Evolutionary conservation across 2,329 filamentous ascomycete species (phyloP).

Genomic region (Botryotinia narcissicola): DNA sequence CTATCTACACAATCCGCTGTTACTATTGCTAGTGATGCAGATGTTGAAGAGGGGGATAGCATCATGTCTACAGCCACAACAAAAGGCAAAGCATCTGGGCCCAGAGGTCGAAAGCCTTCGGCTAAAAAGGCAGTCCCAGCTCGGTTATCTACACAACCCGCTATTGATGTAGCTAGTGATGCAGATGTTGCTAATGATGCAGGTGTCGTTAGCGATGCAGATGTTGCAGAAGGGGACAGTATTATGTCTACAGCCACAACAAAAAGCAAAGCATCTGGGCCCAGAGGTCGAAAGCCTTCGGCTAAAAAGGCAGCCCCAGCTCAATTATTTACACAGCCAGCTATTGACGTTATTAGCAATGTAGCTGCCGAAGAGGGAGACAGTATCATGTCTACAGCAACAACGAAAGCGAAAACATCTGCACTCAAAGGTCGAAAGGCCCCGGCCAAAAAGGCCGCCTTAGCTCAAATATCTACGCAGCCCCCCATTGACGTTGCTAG

Average conservation of each 20-base stretch:
- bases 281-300: conserved; percentile 44
- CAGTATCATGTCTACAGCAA: conserved; percentile 42
- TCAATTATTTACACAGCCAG: conserved; percentile 59
- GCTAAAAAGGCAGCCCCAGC: conserved; percentile 62
- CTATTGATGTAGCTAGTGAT: conserved; percentile 51
- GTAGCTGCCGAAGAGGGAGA: conserved; percentile 49
- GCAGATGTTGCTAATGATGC: conserved; percentile 22
- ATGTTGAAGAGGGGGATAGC: conserved; percentile 52
- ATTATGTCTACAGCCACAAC: conserved; percentile 58
- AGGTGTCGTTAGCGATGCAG: conserved; percentile 41
- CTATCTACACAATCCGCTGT: conserved; percentile 57
- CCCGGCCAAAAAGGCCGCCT: conserved; percentile 51
- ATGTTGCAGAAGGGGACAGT: conserved; percentile 52
- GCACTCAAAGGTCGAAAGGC: conserved; percentile 28
- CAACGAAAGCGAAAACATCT: conserved; percentile 4
- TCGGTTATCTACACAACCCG: conserved; percentile 59
- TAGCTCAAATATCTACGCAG: no score
- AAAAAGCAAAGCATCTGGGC: conserved; percentile 55
- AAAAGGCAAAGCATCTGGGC: conserved; percentile 55
- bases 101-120: conserved; percentile 45
- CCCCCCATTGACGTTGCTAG: no score
- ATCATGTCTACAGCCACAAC: conserved; percentile 58
- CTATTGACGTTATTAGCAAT: conserved; percentile 51
- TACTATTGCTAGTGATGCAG: conserved; percentile 50
- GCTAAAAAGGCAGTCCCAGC: conserved; percentile 62